A percentile compares a stretch with the other conserved stretches of the same genome.
phyloP scores from a whole-genome alignment of 2,329 filamentous ascomycete genomes.

The Phaeosphaeria sp. region DNA sequence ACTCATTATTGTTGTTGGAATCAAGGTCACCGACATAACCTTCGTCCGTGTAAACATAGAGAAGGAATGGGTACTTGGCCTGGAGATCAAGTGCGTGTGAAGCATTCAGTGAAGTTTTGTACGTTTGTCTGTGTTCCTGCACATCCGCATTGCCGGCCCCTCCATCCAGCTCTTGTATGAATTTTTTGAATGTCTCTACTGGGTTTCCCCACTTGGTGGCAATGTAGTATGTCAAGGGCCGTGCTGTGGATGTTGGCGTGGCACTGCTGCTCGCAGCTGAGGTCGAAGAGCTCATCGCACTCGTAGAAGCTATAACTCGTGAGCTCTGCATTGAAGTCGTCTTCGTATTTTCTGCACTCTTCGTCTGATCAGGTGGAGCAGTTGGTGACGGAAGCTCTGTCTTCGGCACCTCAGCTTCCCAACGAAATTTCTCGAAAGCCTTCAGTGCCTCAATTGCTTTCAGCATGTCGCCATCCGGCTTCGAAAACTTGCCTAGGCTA shows the following conservation, averaged over 20 bases:
- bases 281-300: neutral
- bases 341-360: conserved; percentile 1
- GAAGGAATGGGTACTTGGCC: conserved; percentile 7
- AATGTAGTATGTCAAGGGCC: neutral
- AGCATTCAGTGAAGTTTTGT: conserved; percentile 4
- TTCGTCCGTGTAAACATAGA: neutral
- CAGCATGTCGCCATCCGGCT: conserved; percentile 9
- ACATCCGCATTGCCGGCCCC: conserved; percentile 1
- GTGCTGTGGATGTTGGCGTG: neutral
- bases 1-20: neutral
- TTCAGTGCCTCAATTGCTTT: conserved; percentile 11
- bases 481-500: conserved; percentile 9
- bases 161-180: conserved; percentile 12
- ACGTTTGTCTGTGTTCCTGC: conserved; percentile 1
- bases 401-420: conserved; percentile 12
- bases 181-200: conserved; percentile 7
- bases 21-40: neutral
- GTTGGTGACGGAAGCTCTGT: conserved; percentile 5
- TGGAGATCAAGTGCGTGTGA: neutral
- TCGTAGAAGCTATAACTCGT: conserved; percentile 1
- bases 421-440: conserved; percentile 18
- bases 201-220: neutral
- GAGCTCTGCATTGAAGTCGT: conserved; percentile 1
- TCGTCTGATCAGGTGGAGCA: neutral
- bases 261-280: neutral